phyloP scores from a whole-genome alignment of 78 protist genomes.

The Dictyostelium intermedium region DNA sequence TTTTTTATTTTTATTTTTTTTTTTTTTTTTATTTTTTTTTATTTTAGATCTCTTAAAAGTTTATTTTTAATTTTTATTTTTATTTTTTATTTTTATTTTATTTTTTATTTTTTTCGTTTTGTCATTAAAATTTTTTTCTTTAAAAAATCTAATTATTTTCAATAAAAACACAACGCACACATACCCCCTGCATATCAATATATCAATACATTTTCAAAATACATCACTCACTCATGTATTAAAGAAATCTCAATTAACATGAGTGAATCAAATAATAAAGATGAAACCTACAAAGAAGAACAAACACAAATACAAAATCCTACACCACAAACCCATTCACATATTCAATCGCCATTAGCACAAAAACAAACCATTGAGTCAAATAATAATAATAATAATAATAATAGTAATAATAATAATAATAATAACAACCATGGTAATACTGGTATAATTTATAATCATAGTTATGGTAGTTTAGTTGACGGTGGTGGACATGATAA shows the following conservation, averaged over 20 bases:
- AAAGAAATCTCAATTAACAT: background rate
- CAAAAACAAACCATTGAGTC: background rate
- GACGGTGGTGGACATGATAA: background rate
- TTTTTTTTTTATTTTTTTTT: no score
- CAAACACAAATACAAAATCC: background rate
- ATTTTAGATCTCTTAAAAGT: background rate
- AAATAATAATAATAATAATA: background rate
- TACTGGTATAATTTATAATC: background rate
- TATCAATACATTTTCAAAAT: no score
- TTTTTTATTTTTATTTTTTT: no score
- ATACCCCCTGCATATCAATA: no score
- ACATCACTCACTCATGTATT: background rate
- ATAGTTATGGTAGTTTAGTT: conserved; percentile 13
- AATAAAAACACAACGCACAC: no score
- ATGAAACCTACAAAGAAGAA: background rate
- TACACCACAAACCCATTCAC: background rate
- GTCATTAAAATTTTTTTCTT: background rate
- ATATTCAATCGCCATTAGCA: background rate
- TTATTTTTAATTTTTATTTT: no score
- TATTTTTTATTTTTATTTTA: no score
- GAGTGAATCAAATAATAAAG: background rate
- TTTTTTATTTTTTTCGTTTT: no score
- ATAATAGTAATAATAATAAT: background rate
- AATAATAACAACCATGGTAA: background rate
- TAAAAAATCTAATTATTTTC: background rate